Percentiles rank a stretch among this genome's conserved stretches.
Evolutionary conservation across 495 filamentous ascomycete genomes (phyloP).

Genomic region (Podospora tetraspora): DNA sequence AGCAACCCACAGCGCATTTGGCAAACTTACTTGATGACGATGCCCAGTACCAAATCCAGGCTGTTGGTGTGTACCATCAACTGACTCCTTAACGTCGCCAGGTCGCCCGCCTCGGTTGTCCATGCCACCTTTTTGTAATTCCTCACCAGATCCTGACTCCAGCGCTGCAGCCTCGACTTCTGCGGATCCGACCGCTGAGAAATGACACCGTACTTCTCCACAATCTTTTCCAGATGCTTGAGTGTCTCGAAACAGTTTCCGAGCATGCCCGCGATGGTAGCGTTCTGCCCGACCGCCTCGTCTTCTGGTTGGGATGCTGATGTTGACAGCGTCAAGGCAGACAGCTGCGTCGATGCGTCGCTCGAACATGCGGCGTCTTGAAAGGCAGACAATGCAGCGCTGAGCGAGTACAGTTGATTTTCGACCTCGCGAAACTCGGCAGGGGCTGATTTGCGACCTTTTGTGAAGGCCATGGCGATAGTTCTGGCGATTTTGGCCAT

Average conservation of each 20-base stretch:
- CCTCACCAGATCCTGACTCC: slow-evolving; percentile 10
- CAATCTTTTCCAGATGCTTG: slow-evolving; percentile 17
- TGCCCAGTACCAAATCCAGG: slow-evolving; percentile 13
- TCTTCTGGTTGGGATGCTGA: not conserved
- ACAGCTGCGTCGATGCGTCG: not conserved
- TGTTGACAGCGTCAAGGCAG: not conserved
- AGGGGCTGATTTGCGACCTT: slow-evolving; percentile 15
- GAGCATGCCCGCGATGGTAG: slow-evolving; percentile 7
- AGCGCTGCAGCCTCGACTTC: slow-evolving; percentile 11
- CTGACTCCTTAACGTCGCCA: slow-evolving; percentile 16
- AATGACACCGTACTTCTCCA: slow-evolving; percentile 8
- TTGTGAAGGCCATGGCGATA: slow-evolving; percentile 16
- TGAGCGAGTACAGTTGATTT: slow-evolving; percentile 19
- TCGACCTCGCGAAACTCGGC: slow-evolving; percentile 20
- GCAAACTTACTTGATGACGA: slow-evolving; percentile 14
- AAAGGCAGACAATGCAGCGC: slow-evolving; percentile 12
- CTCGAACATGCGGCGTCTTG: not conserved
- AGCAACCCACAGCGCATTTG: not conserved
- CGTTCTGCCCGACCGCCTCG: not conserved
- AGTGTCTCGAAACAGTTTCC: slow-evolving; percentile 14
- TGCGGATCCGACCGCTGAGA: not conserved
- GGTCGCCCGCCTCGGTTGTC: slow-evolving; percentile 18
- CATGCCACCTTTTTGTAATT: slow-evolving; percentile 21
- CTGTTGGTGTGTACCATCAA: slow-evolving; percentile 19
- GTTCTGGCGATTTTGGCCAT: slow-evolving; percentile 18